phyloP scores from a whole-genome alignment of 768 basidiomycete species.

The Boletales sp. region DNA sequence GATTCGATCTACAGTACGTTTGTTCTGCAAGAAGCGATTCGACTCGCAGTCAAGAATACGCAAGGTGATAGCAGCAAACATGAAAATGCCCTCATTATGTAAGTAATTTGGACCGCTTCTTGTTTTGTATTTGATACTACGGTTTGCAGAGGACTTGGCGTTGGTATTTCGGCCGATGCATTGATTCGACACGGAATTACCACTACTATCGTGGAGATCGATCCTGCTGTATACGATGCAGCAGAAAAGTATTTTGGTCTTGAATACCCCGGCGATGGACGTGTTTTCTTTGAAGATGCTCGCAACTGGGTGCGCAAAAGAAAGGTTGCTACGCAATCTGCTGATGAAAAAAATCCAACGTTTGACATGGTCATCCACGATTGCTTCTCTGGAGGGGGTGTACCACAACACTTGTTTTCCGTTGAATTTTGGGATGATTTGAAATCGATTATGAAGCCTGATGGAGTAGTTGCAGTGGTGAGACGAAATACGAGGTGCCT shows the following conservation, averaged over 20 bases:
- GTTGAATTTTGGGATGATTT: slow-evolving; percentile 79
- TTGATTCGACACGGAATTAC: slow-evolving; percentile 66
- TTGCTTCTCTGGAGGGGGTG: slow-evolving; percentile 91
- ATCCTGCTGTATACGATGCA: slow-evolving; percentile 84
- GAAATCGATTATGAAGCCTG: slow-evolving; percentile 55
- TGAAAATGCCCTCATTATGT: slow-evolving; percentile 73
- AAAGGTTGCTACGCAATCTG: slow-evolving; percentile 30
- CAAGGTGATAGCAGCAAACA: slow-evolving; percentile 33
- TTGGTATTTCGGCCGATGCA: slow-evolving; percentile 75
- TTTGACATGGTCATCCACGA: slow-evolving; percentile 85
- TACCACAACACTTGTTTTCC: slow-evolving; percentile 84
- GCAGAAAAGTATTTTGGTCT: slow-evolving; percentile 79
- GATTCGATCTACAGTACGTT: slow-evolving; percentile 86
- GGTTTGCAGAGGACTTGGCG: slow-evolving; percentile 74
- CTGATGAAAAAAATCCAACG: slow-evolving; percentile 1
- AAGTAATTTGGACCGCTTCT: slow-evolving; percentile 22
- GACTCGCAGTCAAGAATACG: slow-evolving; percentile 57
- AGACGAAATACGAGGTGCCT: slow-evolving; percentile 27
- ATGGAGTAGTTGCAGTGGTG: slow-evolving; percentile 81
- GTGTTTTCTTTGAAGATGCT: slow-evolving; percentile 77
- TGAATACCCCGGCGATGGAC: slow-evolving; percentile 54
- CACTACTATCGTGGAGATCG: slow-evolving; percentile 89
- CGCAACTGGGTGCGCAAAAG: slow-evolving; percentile 56
- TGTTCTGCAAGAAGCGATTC: slow-evolving; percentile 79
- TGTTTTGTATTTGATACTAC: not conserved